Base-by-base conservation (phyloP, 2,329 filamentous ascomycete species). In the Exophiala sp. region DNA sequence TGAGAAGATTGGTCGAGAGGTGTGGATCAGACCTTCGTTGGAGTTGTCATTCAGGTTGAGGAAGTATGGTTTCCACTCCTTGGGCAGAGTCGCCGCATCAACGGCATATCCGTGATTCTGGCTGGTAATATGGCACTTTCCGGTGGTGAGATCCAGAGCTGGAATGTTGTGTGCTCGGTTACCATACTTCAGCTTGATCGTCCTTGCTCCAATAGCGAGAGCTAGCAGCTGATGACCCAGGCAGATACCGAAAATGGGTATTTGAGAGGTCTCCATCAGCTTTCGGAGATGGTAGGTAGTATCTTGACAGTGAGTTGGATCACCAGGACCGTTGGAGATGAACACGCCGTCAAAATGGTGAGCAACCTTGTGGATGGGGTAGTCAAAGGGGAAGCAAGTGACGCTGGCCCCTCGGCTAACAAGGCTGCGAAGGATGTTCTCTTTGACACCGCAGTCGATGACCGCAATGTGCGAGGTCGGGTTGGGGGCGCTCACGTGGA, bases 91-190 rank as follows among this genome's bases (percentile, higher is more conserved):
- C 55, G 81, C 80, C 5, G 88, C 83, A 68, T 97, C 92, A 55
- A 99, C 89, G 40, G 92, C 94, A 68, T 97, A 99, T 59, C 94
- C 94, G 76, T 97, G 94, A 78, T 97, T 97, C 80, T 99, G 94
- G 72, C 87, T 91, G 55, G 92, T 97, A 73, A 97, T 97, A 79
- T 97, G 92, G 84, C 94, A 97, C 73, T 92, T 90, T 54, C 94
- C 92, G 35, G 92, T 97, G 57, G 89, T 96, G 71, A 96, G 79
- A 71, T 97, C 92, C 54, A 97, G 79, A 57, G 91, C 91, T 7
- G 94, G 94, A 66, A 97, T 97, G 80, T 99, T 99, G 81, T 97
- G 94, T 14, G 91, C 94, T 65, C 94, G 88, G 82, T 99, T 99
- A 68, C 94, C 94, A 73, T 96, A 99, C 83, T 97, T 97, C 75